Conservation (phyloP, 805 yeast species). For the Peterozyma xylosa region DNA sequence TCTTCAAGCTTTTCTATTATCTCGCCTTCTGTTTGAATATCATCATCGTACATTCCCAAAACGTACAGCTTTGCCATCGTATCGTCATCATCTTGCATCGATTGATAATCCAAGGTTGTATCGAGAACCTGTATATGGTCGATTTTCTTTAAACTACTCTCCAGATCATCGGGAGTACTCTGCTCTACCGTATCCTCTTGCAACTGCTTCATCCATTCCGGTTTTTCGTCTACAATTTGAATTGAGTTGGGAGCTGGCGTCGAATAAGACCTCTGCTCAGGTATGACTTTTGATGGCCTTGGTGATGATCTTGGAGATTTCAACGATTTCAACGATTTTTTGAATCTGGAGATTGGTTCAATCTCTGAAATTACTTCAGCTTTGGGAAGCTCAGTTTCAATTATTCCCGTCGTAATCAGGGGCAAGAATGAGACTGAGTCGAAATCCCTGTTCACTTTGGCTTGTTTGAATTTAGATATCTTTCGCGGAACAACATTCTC, state of each 20-base stretch:
- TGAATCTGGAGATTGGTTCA: not conserved
- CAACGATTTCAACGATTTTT: slow-evolving; percentile 2
- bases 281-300: not conserved
- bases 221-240: not conserved
- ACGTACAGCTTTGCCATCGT: slow-evolving; percentile 55
- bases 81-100: slow-evolving; percentile 38
- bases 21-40: slow-evolving; percentile 45
- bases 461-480: too few species aligned
- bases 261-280: not conserved
- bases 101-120: slow-evolving; percentile 30
- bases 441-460: too few species aligned
- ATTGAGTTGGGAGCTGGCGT: not conserved
- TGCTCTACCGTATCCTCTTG: not conserved
- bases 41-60: slow-evolving; percentile 57
- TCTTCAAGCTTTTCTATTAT: slow-evolving; percentile 47
- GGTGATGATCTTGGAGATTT: not conserved
- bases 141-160: too few species aligned
- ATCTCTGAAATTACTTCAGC: not conserved
- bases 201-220: not conserved
- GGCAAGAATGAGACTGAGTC: too few species aligned
- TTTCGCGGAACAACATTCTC: too few species aligned
- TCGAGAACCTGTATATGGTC: slow-evolving; percentile 13
- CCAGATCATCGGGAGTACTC: too few species aligned
- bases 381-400: not conserved
- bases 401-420: too few species aligned